These are phyloP conservation scores for Lophium mytilinum DNA, from an alignment of 495 filamentous ascomycete genomes.

Conservation along the genomic window DNA sequence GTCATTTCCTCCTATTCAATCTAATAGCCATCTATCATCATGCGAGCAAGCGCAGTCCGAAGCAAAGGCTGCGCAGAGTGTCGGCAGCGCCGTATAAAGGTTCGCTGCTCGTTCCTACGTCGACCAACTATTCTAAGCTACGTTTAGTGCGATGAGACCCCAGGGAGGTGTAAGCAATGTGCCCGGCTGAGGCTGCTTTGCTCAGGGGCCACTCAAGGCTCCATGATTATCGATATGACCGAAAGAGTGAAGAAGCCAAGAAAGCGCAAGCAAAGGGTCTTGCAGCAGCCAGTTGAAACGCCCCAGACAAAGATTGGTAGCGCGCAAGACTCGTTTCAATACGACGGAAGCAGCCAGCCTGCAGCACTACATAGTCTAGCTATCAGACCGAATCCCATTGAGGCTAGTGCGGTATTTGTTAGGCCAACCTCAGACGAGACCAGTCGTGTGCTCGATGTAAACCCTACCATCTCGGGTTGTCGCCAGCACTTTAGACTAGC, in stretches of 20 bases:
- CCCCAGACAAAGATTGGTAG: not conserved
- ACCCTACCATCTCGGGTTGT: not conserved
- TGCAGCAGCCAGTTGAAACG: not conserved
- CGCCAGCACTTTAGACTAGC: conserved; percentile 9
- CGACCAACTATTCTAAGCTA: not conserved
- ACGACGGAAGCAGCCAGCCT: not conserved
- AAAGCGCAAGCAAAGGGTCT: conserved; percentile 9
- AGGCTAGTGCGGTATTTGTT: no score
- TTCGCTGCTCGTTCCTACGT: not conserved
- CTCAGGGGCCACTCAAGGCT: conserved; percentile 13
- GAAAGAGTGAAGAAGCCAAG: conserved; percentile 17
- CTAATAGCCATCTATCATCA: conserved; percentile 1
- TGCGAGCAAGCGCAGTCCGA: conserved; percentile 15
- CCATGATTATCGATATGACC: conserved; percentile 22
- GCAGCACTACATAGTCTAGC: no score
- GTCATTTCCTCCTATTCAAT: no score
- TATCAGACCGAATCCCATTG: no score
- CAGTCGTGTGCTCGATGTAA: not conserved
- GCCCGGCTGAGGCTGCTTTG: conserved; percentile 10
- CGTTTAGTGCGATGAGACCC: conserved; percentile 18
- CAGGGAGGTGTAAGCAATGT: conserved; percentile 13
- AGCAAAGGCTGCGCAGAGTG: conserved; percentile 18
- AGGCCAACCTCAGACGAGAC: not conserved
- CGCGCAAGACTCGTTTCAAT: not conserved
- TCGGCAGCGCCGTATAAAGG: conserved; percentile 18